Evolutionary conservation across 352 stramenopile genomes (phyloP).

Genomic region (Nothophytophthora sp.): DNA sequence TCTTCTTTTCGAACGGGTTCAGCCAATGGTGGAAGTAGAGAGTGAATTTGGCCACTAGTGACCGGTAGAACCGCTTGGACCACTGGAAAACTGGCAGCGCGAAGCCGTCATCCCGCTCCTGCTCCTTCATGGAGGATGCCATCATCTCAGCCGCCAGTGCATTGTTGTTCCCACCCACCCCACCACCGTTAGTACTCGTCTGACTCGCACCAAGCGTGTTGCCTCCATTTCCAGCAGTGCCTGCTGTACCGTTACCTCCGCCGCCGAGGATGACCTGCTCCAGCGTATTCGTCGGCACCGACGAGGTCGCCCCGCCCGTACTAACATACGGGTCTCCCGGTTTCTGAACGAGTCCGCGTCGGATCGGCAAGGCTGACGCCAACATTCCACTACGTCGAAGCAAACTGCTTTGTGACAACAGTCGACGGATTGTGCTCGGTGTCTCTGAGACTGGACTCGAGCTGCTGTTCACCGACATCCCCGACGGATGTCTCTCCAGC

Average conservation of each 20-base stretch:
- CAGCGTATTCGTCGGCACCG: constrained; percentile 49
- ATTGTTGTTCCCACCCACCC: constrained; percentile 42
- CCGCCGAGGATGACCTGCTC: constrained; percentile 73
- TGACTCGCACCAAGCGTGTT: constrained; percentile 24
- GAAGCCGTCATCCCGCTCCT: constrained; percentile 80
- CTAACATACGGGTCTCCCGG: constrained; percentile 50
- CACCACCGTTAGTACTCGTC: constrained; percentile 17
- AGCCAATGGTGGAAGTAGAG: constrained; percentile 85
- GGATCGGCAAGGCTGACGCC: constrained; percentile 34
- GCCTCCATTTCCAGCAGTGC: constrained; percentile 17
- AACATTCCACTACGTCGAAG: constrained; percentile 50
- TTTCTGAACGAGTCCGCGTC: constrained; percentile 39
- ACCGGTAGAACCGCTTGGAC: constrained; percentile 83
- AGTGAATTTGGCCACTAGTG: constrained; percentile 82
- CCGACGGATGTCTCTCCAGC: constrained; percentile 31
- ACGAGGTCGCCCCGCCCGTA: constrained; percentile 25
- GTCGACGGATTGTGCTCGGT: constrained; percentile 53
- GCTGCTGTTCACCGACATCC: constrained; percentile 37
- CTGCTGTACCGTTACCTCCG: constrained; percentile 17
- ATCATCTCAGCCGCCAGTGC: constrained; percentile 80
- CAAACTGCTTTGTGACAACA: constrained; percentile 61
- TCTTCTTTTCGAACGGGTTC: constrained; percentile 63
- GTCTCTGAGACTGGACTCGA: constrained; percentile 36
- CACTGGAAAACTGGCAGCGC: constrained; percentile 81
- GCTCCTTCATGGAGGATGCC: constrained; percentile 66